Percentiles rank a stretch among this genome's conserved stretches.
phyloP scores from a whole-genome alignment of 345 rosid species.

The Rhodamnia rubescens region DNA sequence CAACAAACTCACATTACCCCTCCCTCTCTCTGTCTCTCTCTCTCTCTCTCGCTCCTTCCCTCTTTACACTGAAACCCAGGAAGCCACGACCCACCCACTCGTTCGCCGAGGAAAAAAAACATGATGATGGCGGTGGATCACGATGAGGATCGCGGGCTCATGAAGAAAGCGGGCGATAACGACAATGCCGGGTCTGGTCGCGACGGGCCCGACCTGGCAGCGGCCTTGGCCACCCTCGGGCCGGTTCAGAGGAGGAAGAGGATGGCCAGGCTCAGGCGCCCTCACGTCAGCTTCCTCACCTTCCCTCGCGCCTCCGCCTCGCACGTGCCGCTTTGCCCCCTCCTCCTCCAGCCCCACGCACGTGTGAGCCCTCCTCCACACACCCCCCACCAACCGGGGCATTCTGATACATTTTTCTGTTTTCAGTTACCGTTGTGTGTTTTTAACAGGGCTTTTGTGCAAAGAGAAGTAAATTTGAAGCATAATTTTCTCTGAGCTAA shows the following conservation, averaged over 20 bases:
- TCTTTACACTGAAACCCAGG: slow-evolving; percentile 16
- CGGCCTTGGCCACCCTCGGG: slow-evolving; percentile 28
- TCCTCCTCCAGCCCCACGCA: background rate
- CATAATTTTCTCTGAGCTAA: background rate
- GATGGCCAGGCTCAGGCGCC: slow-evolving; percentile 82
- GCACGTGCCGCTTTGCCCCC: slow-evolving; percentile 23
- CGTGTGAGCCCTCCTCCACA: background rate
- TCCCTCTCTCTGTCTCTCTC: background rate
- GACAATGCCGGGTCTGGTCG: slow-evolving; percentile 13
- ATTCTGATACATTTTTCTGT: too few species aligned
- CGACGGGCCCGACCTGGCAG: slow-evolving; percentile 33
- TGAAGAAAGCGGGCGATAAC: background rate
- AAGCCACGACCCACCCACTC: slow-evolving; percentile 17
- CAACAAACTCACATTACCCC: background rate
- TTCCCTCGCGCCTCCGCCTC: slow-evolving; percentile 10
- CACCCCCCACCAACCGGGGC: too few species aligned
- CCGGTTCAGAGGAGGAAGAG: slow-evolving; percentile 74
- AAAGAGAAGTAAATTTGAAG: background rate
- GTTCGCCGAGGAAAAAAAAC: background rate
- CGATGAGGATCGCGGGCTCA: background rate
- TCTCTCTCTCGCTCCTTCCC: slow-evolving; percentile 4
- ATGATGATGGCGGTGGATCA: slow-evolving; percentile 18
- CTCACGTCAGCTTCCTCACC: slow-evolving; percentile 39
- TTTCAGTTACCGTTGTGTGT: too few species aligned
- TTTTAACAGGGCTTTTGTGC: too few species aligned